phyloP scores from a whole-genome alignment of 2,329 filamentous ascomycete species.

The Verticillium isaacii region DNA sequence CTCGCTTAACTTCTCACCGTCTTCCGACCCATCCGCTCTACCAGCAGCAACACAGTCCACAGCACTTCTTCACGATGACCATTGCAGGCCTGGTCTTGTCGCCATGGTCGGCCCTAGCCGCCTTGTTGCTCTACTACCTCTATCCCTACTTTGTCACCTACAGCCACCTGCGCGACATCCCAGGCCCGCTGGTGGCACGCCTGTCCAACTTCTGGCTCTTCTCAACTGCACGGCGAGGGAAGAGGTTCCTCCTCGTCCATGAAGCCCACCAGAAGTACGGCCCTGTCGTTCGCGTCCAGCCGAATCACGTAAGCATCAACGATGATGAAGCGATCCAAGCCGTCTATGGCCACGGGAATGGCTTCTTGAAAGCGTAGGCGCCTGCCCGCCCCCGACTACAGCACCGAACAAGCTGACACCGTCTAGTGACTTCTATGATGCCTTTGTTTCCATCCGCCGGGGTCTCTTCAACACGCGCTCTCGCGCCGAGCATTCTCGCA shows the following conservation, averaged over 20 bases:
- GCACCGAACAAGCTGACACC: not conserved
- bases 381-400: accelerated
- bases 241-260: constrained; percentile 62
- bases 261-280: constrained; percentile 70
- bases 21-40: not conserved
- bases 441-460: constrained; percentile 80
- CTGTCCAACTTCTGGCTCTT: constrained; percentile 83
- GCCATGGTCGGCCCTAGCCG: constrained; percentile 9
- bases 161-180: constrained; percentile 46
- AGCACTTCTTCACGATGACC: constrained; percentile 1
- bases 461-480: constrained; percentile 89
- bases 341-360: constrained; percentile 78
- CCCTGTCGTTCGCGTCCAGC: constrained; percentile 76
- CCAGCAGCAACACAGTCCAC: not conserved
- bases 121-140: constrained; percentile 21
- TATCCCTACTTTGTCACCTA: constrained; percentile 57
- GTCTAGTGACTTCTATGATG: constrained; percentile 77
- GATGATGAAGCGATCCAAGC: constrained; percentile 71
- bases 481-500: constrained; percentile 76
- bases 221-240: constrained; percentile 58
- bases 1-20: not conserved
- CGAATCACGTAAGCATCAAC: constrained; percentile 77
- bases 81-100: constrained; percentile 6
- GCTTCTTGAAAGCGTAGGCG: constrained; percentile 64
- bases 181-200: constrained; percentile 56